Conservation (phyloP, 306 rosid genomes). For the Rosa persica region DNA sequence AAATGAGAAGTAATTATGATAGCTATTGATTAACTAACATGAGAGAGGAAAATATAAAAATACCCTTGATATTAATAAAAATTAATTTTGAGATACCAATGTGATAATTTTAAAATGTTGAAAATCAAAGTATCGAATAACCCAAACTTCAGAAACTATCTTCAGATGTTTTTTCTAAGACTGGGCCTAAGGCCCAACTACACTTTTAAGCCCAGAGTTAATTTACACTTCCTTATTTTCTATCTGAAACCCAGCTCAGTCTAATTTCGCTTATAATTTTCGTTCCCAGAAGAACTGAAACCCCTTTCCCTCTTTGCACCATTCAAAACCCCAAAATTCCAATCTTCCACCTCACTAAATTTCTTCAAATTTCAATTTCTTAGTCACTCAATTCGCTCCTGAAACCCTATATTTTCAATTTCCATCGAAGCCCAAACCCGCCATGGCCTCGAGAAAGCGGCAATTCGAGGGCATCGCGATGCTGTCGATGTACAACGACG, state of each 20-base stretch:
- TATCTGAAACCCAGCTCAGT: neutral
- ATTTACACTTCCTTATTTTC: neutral
- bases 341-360: neutral
- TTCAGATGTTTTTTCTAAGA: too few species aligned
- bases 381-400: neutral
- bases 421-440: constrained; percentile 23
- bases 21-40: too few species aligned
- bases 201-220: neutral
- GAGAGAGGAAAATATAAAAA: too few species aligned
- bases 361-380: neutral
- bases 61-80: too few species aligned
- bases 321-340: neutral
- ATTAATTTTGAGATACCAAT: too few species aligned
- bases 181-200: neutral
- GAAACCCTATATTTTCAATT: constrained; percentile 1
- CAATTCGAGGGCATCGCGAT: constrained; percentile 77
- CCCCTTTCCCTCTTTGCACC: neutral
- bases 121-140: too few species aligned
- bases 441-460: constrained; percentile 66
- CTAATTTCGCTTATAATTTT: neutral
- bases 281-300: neutral
- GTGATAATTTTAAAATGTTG: too few species aligned
- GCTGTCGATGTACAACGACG: constrained; percentile 77
- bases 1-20: too few species aligned
- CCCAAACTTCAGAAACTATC: too few species aligned